These are phyloP conservation scores for Arthrinium puccinioides DNA, from an alignment of 2,329 filamentous ascomycete species.

Conservation along the genomic window DNA sequence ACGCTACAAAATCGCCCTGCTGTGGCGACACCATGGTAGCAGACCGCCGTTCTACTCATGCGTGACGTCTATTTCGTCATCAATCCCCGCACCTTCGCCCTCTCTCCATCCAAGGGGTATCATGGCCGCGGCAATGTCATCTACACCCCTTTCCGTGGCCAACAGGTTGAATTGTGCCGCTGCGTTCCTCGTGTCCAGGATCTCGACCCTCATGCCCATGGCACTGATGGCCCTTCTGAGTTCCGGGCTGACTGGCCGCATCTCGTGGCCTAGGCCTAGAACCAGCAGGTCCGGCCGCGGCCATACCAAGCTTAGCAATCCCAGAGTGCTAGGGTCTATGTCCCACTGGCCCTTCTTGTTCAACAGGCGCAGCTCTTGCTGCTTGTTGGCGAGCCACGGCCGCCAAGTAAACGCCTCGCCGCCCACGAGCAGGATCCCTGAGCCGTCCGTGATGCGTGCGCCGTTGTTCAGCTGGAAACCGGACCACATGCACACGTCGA, in stretches of 20 bases:
- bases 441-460: slow-evolving; percentile 58
- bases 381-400: slow-evolving; percentile 57
- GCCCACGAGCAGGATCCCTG: slow-evolving; percentile 70
- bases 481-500: slow-evolving; percentile 74
- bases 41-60: slow-evolving; percentile 2
- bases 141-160: slow-evolving; percentile 84
- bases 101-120: slow-evolving; percentile 81
- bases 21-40: not conserved
- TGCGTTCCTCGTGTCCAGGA: slow-evolving; percentile 89
- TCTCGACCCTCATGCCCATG: slow-evolving; percentile 78
- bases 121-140: slow-evolving; percentile 79
- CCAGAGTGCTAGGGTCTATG: slow-evolving; percentile 62
- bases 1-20: no score
- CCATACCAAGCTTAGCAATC: slow-evolving; percentile 70
- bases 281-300: slow-evolving; percentile 88
- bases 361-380: slow-evolving; percentile 40
- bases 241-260: slow-evolving; percentile 68
- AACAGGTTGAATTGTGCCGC: slow-evolving; percentile 91
- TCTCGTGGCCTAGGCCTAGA: slow-evolving; percentile 72
- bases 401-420: slow-evolving; percentile 87
- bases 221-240: slow-evolving; percentile 66
- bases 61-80: slow-evolving; percentile 3
- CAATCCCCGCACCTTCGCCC: slow-evolving; percentile 32
- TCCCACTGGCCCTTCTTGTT: slow-evolving; percentile 81
- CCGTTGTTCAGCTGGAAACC: slow-evolving; percentile 87